A percentile compares a stretch with the other conserved stretches of the same genome.
phyloP scores from a whole-genome alignment of 108 stramenopile species.

The Skeletonema tropicum region DNA sequence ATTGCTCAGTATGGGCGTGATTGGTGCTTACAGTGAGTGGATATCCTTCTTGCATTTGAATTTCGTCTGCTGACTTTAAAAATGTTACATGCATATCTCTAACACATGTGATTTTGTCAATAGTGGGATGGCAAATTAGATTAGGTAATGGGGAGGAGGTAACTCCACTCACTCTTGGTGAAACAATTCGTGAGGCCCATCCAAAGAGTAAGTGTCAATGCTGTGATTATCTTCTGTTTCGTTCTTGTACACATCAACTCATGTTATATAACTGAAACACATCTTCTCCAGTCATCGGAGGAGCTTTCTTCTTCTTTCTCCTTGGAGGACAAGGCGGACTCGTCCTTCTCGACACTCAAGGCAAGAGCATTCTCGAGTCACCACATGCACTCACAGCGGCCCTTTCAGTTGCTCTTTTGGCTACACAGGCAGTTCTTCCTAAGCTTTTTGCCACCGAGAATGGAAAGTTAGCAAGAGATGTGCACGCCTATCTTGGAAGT shows the following conservation, averaged over 20 bases:
- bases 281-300: constrained; percentile 14
- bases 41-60: not conserved
- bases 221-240: constrained; percentile 1
- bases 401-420: constrained; percentile 24
- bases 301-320: constrained; percentile 58
- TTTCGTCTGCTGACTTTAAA: constrained; percentile 8
- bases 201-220: constrained; percentile 47
- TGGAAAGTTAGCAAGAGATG: constrained; percentile 37
- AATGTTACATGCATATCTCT: constrained; percentile 36
- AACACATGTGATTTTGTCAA: constrained; percentile 13
- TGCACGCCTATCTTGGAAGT: constrained; percentile 55
- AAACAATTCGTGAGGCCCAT: constrained; percentile 58
- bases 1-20: constrained; percentile 48
- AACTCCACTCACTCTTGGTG: constrained; percentile 52
- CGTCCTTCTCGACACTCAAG: constrained; percentile 49
- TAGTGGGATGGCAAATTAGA: constrained; percentile 57
- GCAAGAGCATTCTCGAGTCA: constrained; percentile 40
- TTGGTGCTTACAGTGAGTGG: constrained; percentile 38
- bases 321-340: constrained; percentile 64
- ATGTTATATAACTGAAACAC: not conserved
- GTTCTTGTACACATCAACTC: constrained; percentile 9
- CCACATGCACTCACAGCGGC: constrained; percentile 56
- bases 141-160: constrained; percentile 51
- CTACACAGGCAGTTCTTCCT: constrained; percentile 49
- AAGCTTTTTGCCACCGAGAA: constrained; percentile 35